Evolutionary conservation across 192 early-diverging fungal genomes (phyloP).

Genomic region (Coemansia sp.): DNA sequence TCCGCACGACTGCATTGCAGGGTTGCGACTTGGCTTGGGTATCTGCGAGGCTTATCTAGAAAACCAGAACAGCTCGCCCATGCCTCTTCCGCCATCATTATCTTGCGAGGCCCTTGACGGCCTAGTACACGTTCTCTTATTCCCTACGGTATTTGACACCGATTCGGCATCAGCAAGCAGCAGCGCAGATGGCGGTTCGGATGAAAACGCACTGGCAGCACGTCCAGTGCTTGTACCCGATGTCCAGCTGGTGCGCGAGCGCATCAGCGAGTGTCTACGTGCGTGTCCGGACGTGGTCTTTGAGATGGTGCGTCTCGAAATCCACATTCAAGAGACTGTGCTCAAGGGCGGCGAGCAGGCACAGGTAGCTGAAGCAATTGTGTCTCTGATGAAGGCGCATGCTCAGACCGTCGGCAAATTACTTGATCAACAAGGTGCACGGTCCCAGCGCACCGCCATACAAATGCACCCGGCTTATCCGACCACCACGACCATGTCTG

Average conservation of each 20-base stretch:
- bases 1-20: slow-evolving; percentile 52
- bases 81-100: not conserved
- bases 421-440: too few relatives aligned
- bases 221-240: slow-evolving; percentile 15
- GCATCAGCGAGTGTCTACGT: slow-evolving; percentile 36
- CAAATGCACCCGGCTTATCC: slow-evolving; percentile 40
- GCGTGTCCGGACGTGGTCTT: slow-evolving; percentile 34
- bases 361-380: slow-evolving; percentile 46
- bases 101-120: slow-evolving; percentile 43
- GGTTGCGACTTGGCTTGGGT: slow-evolving; percentile 41
- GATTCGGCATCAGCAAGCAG: slow-evolving; percentile 20
- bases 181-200: not conserved
- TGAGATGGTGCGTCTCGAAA: slow-evolving; percentile 52
- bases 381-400: slow-evolving; percentile 27
- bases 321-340: slow-evolving; percentile 46
- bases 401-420: slow-evolving; percentile 11
- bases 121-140: slow-evolving; percentile 60
- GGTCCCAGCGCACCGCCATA: not conserved
- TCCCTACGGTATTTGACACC: slow-evolving; percentile 71
- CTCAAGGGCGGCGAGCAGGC: slow-evolving; percentile 48
- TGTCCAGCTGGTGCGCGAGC: slow-evolving; percentile 25
- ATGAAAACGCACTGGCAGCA: slow-evolving; percentile 1
- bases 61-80: slow-evolving; percentile 2
- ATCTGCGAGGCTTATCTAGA: slow-evolving; percentile 39
- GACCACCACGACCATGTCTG: slow-evolving; percentile 46